Evolutionary conservation across 306 rosid species (phyloP), one percentile per base, ranked within the genome.

Genomic region (Vicia faba): DNA sequence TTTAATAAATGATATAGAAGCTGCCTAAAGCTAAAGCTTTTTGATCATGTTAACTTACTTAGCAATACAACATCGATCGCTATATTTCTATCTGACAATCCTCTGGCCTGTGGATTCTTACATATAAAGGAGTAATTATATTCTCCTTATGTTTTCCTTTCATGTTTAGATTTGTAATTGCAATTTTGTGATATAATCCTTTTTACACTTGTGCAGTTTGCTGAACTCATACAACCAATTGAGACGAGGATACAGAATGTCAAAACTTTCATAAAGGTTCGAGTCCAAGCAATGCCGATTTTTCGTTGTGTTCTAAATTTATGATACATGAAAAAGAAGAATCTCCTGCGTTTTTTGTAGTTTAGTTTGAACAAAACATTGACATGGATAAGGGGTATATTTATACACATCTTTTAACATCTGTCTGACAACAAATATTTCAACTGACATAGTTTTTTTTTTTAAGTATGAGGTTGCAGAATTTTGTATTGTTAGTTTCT

Each of bases 141-240:
- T 25, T 4, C 28, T n/a, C 59, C 31, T 20, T 8, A 1, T 11
- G 31, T 35, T 59, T 36, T 53, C 36, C 11, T 77, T 38, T 69
- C 19, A 18, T 53, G 79, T 46, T 49, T 70, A 59, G 39, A 48
- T 70, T 61, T 61, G 29, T 25, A 16, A 12, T 61, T 61, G 23
- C 33, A 11, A 12, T 15, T 66, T 15, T 8, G 45, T 64, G 25
- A 29, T 38, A 9, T 28, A 64, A 67, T 59, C 20, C 26, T 70
- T 61, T 70, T 49, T 68, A 35, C 54, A 25, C 57, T 62, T 63
- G 75, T 73, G 78, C 90, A 93, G 98, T 88, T 75, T 62, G 67
- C 85, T 53, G 98, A 88, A 76, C 68, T 93, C 62, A 88, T 93
- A 75, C 90, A 90, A 70, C 86, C 95, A 69, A 68, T 90, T 59